These are phyloP conservation scores for Dactylonectria estremocensis DNA, from an alignment of 2,329 filamentous ascomycete genomes.

Conservation along the genomic window DNA sequence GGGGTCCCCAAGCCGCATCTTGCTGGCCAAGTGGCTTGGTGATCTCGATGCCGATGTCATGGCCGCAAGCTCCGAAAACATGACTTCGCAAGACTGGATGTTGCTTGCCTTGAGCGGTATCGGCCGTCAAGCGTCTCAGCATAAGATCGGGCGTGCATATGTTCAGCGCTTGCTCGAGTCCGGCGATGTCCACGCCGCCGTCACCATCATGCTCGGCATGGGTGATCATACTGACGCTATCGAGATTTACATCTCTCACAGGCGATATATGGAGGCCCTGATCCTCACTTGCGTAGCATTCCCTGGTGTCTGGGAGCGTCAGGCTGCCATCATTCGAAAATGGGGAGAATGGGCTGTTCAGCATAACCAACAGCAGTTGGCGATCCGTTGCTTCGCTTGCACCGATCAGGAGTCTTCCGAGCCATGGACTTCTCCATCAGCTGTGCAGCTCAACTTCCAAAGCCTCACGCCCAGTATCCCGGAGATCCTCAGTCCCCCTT, in stretches of 20 bases:
- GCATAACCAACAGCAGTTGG: slow-evolving; percentile 89
- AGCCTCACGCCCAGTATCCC: slow-evolving; percentile 69
- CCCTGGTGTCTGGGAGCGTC: slow-evolving; percentile 91
- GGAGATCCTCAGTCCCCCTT: slow-evolving; percentile 76
- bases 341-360: slow-evolving; percentile 96
- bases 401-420: slow-evolving; percentile 88
- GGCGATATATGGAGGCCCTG: slow-evolving; percentile 92
- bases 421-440: slow-evolving; percentile 89
- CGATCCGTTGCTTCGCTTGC: slow-evolving; percentile 94
- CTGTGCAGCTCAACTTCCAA: slow-evolving; percentile 72
- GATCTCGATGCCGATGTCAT: slow-evolving; percentile 87
- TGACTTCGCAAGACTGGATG: slow-evolving; percentile 98
- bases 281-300: slow-evolving; percentile 88
- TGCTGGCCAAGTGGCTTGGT: slow-evolving; percentile 94
- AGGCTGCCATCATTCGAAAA: slow-evolving; percentile 88
- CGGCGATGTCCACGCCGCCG: slow-evolving; percentile 92
- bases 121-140: slow-evolving; percentile 81
- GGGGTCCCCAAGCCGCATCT: slow-evolving; percentile 83
- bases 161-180: slow-evolving; percentile 91
- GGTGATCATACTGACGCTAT: slow-evolving; percentile 95
- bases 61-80: slow-evolving; percentile 84
- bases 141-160: slow-evolving; percentile 91
- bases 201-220: slow-evolving; percentile 92
- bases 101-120: slow-evolving; percentile 91
- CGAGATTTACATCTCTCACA: slow-evolving; percentile 94